Conservation (phyloP, 1,139 yeast genomes). For the Debaryomyces coudertii region DNA sequence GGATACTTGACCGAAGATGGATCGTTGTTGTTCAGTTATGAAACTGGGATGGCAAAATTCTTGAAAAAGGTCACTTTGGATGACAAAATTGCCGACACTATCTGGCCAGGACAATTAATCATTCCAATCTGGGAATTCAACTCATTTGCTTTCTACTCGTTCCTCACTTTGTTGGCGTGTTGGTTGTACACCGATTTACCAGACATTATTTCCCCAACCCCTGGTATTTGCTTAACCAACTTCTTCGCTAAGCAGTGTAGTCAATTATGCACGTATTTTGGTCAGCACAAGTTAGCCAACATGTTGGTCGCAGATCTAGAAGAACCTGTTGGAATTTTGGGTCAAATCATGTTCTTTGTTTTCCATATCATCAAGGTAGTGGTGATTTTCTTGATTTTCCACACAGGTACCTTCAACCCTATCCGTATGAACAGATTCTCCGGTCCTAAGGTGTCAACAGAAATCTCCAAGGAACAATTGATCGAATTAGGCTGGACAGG, state of each 20-base stretch:
- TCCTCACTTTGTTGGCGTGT: conserved; percentile 48
- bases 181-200: conserved; percentile 97
- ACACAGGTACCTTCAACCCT: conserved; percentile 81
- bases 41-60: conserved; percentile 53
- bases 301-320: conserved; percentile 52
- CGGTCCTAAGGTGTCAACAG: conserved; percentile 33
- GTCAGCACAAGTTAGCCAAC: conserved; percentile 41
- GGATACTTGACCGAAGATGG: conserved; percentile 88
- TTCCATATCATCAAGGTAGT: conserved; percentile 68
- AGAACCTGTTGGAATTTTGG: conserved; percentile 42
- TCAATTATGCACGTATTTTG: conserved; percentile 35
- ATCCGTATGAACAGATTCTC: conserved; percentile 33
- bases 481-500: conserved; percentile 90
- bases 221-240: conserved; percentile 83
- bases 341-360: conserved; percentile 69
- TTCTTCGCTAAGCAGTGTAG: conserved; percentile 49
- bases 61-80: conserved; percentile 46
- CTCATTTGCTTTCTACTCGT: conserved; percentile 47
- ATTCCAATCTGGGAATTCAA: conserved; percentile 78
- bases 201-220: conserved; percentile 85
- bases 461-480: conserved; percentile 58
- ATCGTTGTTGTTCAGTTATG: conserved; percentile 65
- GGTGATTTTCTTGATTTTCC: conserved; percentile 59
- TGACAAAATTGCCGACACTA: conserved; percentile 56
- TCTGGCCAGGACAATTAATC: conserved; percentile 90